Evolutionary conservation across 2,329 filamentous ascomycete genomes (phyloP), one percentile per base, ranked within the genome.

Genomic region (Venturia asperata): DNA sequence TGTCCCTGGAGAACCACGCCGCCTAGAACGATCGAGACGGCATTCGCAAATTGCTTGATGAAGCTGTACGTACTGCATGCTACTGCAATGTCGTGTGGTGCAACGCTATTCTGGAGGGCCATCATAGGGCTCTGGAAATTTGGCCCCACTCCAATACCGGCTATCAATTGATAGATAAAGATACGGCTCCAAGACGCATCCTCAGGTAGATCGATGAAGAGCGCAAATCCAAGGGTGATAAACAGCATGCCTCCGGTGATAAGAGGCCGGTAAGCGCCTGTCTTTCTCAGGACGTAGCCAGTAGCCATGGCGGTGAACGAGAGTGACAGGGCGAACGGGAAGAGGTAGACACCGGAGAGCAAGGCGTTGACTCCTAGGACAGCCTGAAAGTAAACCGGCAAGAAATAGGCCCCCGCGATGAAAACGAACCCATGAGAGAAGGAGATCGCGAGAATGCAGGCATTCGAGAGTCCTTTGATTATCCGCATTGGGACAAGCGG

Each of bases 361-460:
- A 92, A 83, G 0, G 90, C 87, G 0, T 82, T 81, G 2, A 85
- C 85, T 61, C 88, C 83, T 49, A 90, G 80, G 63, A 90, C 86
- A 62, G 87, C 83, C 76, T 95, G 91, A 76, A 92, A 93, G 78
- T 95, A 96, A 1, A 96, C 81, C 0, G 91, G 91, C 6, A 95
- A 80, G 77, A 90, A 95, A 80, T 92, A 95, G 68, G 84, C 85
- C 39, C 84, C 85, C 0, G 87, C 84, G 71, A 93, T 91, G 78
- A 92, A 93, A 68, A 89, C 85, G 69, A 88, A 84, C 52, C 87
- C 87, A 73, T 96, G 90, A 67, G 84, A 82, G 76, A 91, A 91
- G 69, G 85, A 87, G 52, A 89, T 80, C 2, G 77, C 75, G 19
- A 92, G 84, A 2, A 85, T 80, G 13, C 87, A 85, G 39, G 88